Evolutionary conservation across 768 basidiomycete genomes (phyloP), one percentile per base, ranked within the genome.

Genomic region (Calvatia gigantea): DNA sequence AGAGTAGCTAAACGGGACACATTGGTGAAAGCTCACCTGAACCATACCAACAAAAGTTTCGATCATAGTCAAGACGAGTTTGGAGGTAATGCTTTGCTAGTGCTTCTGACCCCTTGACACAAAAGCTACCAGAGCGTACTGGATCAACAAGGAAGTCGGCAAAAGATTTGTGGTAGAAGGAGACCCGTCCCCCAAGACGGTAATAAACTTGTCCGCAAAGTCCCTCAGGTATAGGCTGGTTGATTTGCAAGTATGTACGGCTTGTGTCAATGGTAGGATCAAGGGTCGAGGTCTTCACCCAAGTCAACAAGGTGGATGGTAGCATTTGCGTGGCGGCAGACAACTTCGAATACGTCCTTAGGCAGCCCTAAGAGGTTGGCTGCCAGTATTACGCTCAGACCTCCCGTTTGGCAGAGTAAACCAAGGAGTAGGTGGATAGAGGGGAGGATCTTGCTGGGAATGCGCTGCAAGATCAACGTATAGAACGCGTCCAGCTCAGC

Each of bases 401-500:
- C n/a, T 28, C n/a, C n/a, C n/a, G n/a, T n/a, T n/a, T n/a, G n/a
- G n/a, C n/a, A n/a, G n/a, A n/a, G n/a, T n/a, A n/a, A n/a, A n/a
- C n/a, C n/a, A n/a, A n/a, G n/a, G 4, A 46, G 11, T 68, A 68
- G 12, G 68, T 68, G 8, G 69, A 69, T 28, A 69, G 64, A 15
- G 69, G 69, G 58, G 54, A 69, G 62, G 69, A 73, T 58, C 65
- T 69, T 49, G 69, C 60, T 62, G n/a, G 42, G 21, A 23, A 32
- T 39, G 12, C 21, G 43, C 12, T 32, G 7, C 45, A 46, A n/a
- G 1, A 63, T 28, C 15, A 51, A 31, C 9, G 57, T 58, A 9
- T 56, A 65, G 17, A 64, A 51, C 1, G n/a, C 42, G 32, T 62
- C 61, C 12, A 64, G 57, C 12, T 44, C 46, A 12, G 41, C 31